Percentiles rank a stretch among this genome's conserved stretches.
Evolutionary conservation across 2,329 filamentous ascomycete species (phyloP).

Genomic region (Raffaelea albimanens): DNA sequence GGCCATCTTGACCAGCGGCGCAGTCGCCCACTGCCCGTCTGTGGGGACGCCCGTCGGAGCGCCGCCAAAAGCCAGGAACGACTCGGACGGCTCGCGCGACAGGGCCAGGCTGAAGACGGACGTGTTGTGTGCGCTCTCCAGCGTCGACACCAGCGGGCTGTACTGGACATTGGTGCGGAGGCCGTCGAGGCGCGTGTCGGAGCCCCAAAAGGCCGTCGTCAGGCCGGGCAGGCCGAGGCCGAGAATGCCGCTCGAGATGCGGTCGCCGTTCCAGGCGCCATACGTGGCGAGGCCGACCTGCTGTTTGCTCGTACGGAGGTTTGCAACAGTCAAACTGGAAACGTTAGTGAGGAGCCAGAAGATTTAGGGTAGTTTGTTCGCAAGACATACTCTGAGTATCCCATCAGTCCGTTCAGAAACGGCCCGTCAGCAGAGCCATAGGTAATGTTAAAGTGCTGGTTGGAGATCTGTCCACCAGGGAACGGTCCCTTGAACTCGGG

Average conservation of each 20-base stretch:
- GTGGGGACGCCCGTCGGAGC: conserved; percentile 19
- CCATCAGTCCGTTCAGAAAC: conserved; percentile 21
- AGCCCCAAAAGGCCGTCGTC: conserved; percentile 18
- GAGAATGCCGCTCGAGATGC: conserved; percentile 22
- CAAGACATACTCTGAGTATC: conserved; percentile 19
- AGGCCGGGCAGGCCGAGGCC: conserved; percentile 21
- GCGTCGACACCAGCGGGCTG: conserved; percentile 19
- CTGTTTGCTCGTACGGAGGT: conserved; percentile 20
- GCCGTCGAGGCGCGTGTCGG: conserved; percentile 13
- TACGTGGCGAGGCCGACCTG: conserved; percentile 21
- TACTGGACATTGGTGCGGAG: conserved; percentile 16
- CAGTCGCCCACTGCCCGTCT: conserved; percentile 17
- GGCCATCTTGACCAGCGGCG: conserved; percentile 17
- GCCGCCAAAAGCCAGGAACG: conserved; percentile 22
- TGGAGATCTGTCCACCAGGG: conserved; percentile 18
- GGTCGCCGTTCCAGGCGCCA: conserved; percentile 21
- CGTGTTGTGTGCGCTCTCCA: conserved; percentile 10
- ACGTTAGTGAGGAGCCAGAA: not conserved
- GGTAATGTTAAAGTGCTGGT: conserved; percentile 20
- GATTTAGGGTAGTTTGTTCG: not conserved
- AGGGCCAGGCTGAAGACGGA: conserved; percentile 22
- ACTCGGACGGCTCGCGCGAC: conserved; percentile 20
- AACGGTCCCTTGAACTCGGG: conserved; percentile 19
- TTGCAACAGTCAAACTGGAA: conserved; percentile 18
- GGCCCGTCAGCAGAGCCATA: conserved; percentile 18